These are phyloP conservation scores for Hypocrella siamensis DNA, from an alignment of 2,329 filamentous ascomycete species.

Conservation along the genomic window DNA sequence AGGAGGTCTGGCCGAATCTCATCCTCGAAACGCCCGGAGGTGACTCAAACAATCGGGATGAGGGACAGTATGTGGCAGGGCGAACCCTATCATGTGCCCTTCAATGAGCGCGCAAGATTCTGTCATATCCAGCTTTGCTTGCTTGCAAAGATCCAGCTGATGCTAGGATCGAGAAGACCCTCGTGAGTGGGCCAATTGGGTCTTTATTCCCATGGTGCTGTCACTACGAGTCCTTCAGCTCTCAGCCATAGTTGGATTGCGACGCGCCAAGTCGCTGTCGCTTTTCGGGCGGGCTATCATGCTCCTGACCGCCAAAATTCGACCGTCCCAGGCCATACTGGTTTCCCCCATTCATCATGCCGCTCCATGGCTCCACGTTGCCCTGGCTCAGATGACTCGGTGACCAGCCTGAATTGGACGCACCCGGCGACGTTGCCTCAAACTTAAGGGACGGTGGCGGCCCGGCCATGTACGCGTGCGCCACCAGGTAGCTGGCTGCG, in stretches of 20 bases:
- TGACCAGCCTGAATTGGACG: conserved; percentile 32
- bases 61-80: too few species aligned
- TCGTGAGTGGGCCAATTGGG: too few species aligned
- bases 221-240: too few species aligned
- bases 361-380: conserved; percentile 29
- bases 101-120: too few species aligned
- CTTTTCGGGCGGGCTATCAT: conserved; percentile 33
- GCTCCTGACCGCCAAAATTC: conserved; percentile 13
- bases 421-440: conserved; percentile 33
- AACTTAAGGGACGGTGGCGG: conserved; percentile 28
- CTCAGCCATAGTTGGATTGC: conserved; percentile 24
- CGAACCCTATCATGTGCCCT: too few species aligned
- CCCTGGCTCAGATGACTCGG: conserved; percentile 33
- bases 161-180: too few species aligned
- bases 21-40: too few species aligned
- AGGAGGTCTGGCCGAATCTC: too few species aligned
- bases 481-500: conserved; percentile 16
- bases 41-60: too few species aligned
- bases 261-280: conserved; percentile 33
- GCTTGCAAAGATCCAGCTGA: too few species aligned
- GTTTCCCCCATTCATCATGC: conserved; percentile 25
- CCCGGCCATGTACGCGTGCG: conserved; percentile 16
- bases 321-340: conserved; percentile 20
- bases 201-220: background rate
- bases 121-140: too few species aligned